Percentiles rank a stretch among this genome's conserved stretches.
These are phyloP conservation scores for Cinnamomum chago DNA, from an alignment of 164 flowering plant species.

Conservation along the genomic window DNA sequence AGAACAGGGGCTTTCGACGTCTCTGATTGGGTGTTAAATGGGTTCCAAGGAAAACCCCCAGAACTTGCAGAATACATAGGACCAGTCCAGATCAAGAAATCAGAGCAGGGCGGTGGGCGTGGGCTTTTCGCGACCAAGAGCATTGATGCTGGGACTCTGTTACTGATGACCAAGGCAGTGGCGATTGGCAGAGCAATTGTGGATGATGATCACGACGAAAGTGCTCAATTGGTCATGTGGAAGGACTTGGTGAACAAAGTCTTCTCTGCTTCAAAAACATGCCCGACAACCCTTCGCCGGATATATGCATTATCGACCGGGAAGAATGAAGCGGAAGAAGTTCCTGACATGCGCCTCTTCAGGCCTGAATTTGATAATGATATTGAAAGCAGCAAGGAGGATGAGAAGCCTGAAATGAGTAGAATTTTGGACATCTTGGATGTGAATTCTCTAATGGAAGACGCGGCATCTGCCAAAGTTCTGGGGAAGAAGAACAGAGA, in stretches of 20 bases:
- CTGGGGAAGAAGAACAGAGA: slow-evolving; percentile 55
- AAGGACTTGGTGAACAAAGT: slow-evolving; percentile 70
- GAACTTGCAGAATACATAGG: slow-evolving; percentile 76
- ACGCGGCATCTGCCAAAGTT: slow-evolving; percentile 51
- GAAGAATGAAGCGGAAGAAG: slow-evolving; percentile 50
- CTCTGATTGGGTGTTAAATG: slow-evolving; percentile 68
- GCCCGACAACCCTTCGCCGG: slow-evolving; percentile 35
- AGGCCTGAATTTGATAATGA: slow-evolving; percentile 44
- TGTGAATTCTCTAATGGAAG: slow-evolving; percentile 76
- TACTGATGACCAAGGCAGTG: slow-evolving; percentile 68
- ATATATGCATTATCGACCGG: slow-evolving; percentile 49
- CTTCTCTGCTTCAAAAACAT: slow-evolving; percentile 32
- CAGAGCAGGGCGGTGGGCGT: slow-evolving; percentile 56
- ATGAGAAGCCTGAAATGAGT: slow-evolving; percentile 32
- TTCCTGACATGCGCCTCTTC: slow-evolving; percentile 57
- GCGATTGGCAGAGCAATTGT: slow-evolving; percentile 72
- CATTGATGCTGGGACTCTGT: slow-evolving; percentile 57
- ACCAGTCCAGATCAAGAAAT: slow-evolving; percentile 51
- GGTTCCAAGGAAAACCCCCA: slow-evolving; percentile 56
- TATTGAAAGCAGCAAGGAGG: not conserved
- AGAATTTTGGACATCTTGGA: slow-evolving; percentile 60
- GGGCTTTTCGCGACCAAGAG: slow-evolving; percentile 69
- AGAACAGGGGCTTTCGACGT: slow-evolving; percentile 73
- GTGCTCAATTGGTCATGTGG: slow-evolving; percentile 78
- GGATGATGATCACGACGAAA: slow-evolving; percentile 39